Evolutionary conservation across 305 asterid species (phyloP), one percentile per base, ranked within the genome.

Genomic region (Ilex paraguariensis): DNA sequence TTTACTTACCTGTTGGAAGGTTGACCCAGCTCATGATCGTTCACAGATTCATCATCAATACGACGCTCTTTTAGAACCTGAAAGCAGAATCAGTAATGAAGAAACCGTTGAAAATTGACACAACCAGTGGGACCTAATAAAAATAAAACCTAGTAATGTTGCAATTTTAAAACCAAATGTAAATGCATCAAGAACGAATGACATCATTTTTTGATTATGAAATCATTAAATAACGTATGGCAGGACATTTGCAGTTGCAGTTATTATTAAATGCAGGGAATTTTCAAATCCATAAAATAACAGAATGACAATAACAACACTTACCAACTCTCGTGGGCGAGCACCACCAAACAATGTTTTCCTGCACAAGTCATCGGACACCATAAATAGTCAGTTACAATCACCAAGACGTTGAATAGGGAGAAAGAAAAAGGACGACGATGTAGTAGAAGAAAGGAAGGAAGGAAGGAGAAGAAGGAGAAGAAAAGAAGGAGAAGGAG

Each of bases 261-360:
- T 10, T 6, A 46, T 13, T 7, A 46, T 46, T 46, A 46, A 36
- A 5, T 46, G 13, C 11, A 46, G 7, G 15, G 15, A 10, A 42
- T 11, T 6, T 42, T 42, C 48, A 42, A 42, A 42, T 42, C 48
- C 48, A 42, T 5, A 36, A 40, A 59, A 69, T 31, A 33, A 65
- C 45, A 62, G 55, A 59, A 13, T 13, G 36, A 57, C 42, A 73
- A 64, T 7, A 10, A 52, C 30, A 45, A 39, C 71, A 80, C 82
- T 73, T 67, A 88, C 98, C 95, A 79, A 10, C 80, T 89, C 98
- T 66, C 98, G 76, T 48, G 96, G 95, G 40, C 89, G 95, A 73
- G 95, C 96, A 70, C 84, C 88, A 36, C 91, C 96, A 72, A 92
- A 85, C 59, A 84, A 77, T 57, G 84, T 73, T 71, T 83, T 85